These are phyloP conservation scores for Spathaspora jeffriesii DNA, from an alignment of 1,139 yeast species.

Conservation along the genomic window DNA sequence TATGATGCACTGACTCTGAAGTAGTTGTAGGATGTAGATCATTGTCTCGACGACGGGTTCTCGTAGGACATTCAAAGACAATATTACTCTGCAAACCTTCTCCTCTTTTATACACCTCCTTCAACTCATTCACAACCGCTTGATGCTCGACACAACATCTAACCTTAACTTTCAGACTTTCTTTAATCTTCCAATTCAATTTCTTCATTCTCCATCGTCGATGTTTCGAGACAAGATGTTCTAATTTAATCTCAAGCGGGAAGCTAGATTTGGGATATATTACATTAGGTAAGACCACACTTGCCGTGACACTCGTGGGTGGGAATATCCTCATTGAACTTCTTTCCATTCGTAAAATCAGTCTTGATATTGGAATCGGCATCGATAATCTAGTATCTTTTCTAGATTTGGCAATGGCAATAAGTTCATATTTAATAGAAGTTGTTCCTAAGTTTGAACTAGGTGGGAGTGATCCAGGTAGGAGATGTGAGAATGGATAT, in stretches of 20 bases:
- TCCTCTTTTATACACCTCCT: conserved; percentile 45
- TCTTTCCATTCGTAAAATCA: conserved; percentile 80
- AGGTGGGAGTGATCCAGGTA: conserved; percentile 92
- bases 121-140: conserved; percentile 25
- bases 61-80: no score
- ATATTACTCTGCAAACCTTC: no score
- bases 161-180: conserved; percentile 62
- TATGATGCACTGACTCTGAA: conserved; percentile 27
- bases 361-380: conserved; percentile 77
- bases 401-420: conserved; percentile 52
- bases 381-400: conserved; percentile 43
- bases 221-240: conserved; percentile 64
- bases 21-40: conserved; percentile 11
- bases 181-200: conserved; percentile 89
- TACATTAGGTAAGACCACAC: conserved; percentile 85
- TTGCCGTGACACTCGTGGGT: conserved; percentile 88
- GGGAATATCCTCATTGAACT: conserved; percentile 92
- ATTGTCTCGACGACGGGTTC: no score
- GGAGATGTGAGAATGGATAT: conserved; percentile 89
- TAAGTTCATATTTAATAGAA: conserved; percentile 69
- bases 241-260: conserved; percentile 78
- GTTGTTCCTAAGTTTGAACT: conserved; percentile 63
- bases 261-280: conserved; percentile 86
- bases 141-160: conserved; percentile 57
- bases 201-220: conserved; percentile 95